Evolutionary conservation across 768 basidiomycete genomes (phyloP).

Genomic region (Pleurotus citrinopileatus): DNA sequence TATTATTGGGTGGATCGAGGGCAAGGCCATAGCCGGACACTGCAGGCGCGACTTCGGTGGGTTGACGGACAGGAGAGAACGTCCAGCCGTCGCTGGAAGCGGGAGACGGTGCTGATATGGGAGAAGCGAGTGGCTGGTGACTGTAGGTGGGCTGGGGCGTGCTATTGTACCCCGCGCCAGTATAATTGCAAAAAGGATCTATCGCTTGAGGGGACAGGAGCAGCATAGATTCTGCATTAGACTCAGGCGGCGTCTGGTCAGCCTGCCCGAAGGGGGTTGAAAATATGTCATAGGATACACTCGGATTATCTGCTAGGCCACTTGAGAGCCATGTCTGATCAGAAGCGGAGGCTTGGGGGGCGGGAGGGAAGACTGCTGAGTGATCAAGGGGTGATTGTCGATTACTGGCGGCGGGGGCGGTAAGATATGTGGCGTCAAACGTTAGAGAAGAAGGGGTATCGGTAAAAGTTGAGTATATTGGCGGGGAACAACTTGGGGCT

Average conservation of each 20-base stretch:
- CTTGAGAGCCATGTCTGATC: neutral
- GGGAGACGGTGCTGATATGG: slow-evolving; percentile 2
- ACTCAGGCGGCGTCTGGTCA: neutral
- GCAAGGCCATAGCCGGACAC: neutral
- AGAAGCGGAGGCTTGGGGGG: neutral
- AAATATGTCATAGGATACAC: neutral
- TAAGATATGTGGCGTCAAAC: neutral
- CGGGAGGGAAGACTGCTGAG: neutral
- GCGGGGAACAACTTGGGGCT: neutral
- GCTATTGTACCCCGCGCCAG: neutral
- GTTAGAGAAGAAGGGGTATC: neutral
- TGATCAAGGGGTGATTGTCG: neutral
- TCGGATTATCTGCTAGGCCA: neutral
- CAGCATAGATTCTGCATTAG: neutral
- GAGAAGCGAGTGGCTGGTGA: neutral
- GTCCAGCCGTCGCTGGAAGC: slow-evolving; percentile 9
- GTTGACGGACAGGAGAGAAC: neutral
- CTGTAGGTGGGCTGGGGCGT: neutral
- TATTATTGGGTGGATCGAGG: neutral
- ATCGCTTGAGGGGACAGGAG: neutral
- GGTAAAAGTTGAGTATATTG: neutral
- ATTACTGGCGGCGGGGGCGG: neutral
- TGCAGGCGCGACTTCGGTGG: slow-evolving; percentile 2
- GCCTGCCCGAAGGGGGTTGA: neutral
- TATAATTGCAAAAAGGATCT: neutral